Percentiles rank a stretch among this genome's conserved stretches.
Conservation (phyloP, 1,284 basidiomycete genomes). For the Leccinum subrobustum region DNA sequence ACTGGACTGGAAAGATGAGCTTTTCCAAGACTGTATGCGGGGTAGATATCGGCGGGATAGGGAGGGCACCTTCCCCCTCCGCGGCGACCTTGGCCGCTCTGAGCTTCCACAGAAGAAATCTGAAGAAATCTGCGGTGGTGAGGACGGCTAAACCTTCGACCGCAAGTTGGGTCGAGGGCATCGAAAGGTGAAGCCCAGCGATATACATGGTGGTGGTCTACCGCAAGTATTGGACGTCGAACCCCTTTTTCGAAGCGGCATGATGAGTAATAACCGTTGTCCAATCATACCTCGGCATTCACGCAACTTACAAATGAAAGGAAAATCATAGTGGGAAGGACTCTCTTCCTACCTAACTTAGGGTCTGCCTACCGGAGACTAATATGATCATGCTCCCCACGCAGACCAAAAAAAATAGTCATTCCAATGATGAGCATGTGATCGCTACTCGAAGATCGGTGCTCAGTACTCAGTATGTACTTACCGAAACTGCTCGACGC, state of each 20-base stretch:
- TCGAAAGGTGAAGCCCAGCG: constrained; percentile 25
- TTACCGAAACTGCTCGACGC: no score
- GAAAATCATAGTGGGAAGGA: background rate
- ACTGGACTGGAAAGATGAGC: constrained; percentile 31
- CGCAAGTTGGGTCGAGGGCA: constrained; percentile 18
- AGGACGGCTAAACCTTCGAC: constrained; percentile 32
- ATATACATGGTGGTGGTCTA: constrained; percentile 26
- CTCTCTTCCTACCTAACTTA: no score
- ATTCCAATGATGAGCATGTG: background rate
- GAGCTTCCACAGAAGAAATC: constrained; percentile 15
- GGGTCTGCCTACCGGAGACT: no score
- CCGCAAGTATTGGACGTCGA: constrained; percentile 6
- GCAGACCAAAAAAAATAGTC: no score
- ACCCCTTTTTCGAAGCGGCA: constrained; percentile 19
- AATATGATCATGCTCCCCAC: no score
- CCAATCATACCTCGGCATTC: background rate
- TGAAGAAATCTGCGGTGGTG: constrained; percentile 22
- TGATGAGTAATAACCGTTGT: constrained; percentile 23
- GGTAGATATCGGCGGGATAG: constrained; percentile 18
- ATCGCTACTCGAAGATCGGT: background rate
- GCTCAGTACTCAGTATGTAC: no score
- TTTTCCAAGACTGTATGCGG: constrained; percentile 24
- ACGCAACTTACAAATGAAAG: background rate
- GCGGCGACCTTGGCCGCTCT: constrained; percentile 5
- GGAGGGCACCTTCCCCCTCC: constrained; percentile 18